Evolutionary conservation across 1,139 yeast genomes (phyloP).

Genomic region (Candida dubliniensis): DNA sequence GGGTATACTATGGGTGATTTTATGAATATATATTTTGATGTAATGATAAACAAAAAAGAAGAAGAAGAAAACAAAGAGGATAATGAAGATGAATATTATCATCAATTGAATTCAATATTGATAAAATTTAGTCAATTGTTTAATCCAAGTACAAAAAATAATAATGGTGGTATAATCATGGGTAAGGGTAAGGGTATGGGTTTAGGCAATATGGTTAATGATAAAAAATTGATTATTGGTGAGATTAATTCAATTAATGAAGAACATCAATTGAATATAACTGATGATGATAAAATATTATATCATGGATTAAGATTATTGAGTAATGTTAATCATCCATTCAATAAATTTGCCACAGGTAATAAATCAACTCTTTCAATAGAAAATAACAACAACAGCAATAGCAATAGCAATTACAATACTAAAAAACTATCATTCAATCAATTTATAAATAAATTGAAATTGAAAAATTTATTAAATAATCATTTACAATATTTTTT

Average conservation of each 20-base stretch:
- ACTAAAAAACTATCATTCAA: neutral
- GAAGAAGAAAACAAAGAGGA: conserved; percentile 2
- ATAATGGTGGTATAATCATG: conserved; percentile 39
- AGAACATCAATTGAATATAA: conserved; percentile 58
- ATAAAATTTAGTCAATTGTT: conserved; percentile 55
- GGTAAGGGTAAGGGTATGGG: conserved; percentile 49
- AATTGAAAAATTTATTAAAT: conserved; percentile 17
- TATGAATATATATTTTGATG: conserved; percentile 60
- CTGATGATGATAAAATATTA: conserved; percentile 43
- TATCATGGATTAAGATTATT: conserved; percentile 60
- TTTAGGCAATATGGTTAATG: conserved; percentile 43
- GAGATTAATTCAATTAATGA: conserved; percentile 63
- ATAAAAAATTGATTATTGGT: conserved; percentile 36
- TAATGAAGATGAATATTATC: too few species aligned
- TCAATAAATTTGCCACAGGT: conserved; percentile 50
- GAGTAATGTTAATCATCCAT: conserved; percentile 43
- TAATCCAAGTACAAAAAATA: conserved; percentile 44
- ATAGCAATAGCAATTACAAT: too few species aligned
- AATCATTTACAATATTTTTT: conserved; percentile 32
- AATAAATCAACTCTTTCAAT: conserved; percentile 23
- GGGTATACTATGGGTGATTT: conserved; percentile 69
- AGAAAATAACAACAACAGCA: too few species aligned
- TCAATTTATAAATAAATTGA: conserved; percentile 17
- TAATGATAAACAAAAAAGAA: conserved; percentile 42
- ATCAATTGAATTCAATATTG: conserved; percentile 37